A percentile compares a stretch with the other conserved stretches of the same genome.
Conservation (phyloP, 768 basidiomycete genomes). For the Panus rudis region DNA sequence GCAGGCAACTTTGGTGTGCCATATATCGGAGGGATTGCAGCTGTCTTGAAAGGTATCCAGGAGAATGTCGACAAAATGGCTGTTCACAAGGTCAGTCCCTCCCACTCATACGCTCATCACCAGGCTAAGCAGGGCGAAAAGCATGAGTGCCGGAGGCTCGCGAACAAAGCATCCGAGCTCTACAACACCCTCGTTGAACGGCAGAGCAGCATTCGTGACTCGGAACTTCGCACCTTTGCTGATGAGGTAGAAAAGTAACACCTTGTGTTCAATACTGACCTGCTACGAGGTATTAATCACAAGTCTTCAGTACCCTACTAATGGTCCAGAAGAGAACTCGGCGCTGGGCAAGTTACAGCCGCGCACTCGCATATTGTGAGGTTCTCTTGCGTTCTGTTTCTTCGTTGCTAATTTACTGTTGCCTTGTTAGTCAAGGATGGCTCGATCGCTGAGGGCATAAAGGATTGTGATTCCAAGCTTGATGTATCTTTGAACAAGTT, state of each 20-base stretch:
- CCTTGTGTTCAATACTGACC: too few species aligned
- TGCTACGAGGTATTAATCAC: neutral
- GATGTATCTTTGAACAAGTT: neutral
- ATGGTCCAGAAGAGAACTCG: neutral
- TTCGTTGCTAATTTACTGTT: too few species aligned
- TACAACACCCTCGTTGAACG: neutral
- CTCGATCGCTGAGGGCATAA: neutral
- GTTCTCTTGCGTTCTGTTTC: neutral
- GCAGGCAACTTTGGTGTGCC: slow-evolving; percentile 1
- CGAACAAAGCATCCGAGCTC: neutral
- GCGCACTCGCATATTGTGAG: neutral
- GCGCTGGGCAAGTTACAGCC: neutral
- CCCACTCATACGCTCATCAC: neutral
- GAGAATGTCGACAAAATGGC: slow-evolving; percentile 3
- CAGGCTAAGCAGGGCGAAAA: neutral
- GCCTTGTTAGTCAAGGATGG: neutral
- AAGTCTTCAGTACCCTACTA: neutral
- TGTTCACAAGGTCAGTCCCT: slow-evolving; percentile 2
- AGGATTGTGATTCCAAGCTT: neutral
- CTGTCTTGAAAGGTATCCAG: neutral
- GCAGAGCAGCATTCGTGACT: neutral
- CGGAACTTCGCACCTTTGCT: neutral
- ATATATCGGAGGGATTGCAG: neutral
- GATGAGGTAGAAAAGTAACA: neutral
- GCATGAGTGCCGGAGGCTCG: neutral